Evolutionary conservation across 1,284 basidiomycete species (phyloP).

Genomic region (Lentinula novae-zelandiae): DNA sequence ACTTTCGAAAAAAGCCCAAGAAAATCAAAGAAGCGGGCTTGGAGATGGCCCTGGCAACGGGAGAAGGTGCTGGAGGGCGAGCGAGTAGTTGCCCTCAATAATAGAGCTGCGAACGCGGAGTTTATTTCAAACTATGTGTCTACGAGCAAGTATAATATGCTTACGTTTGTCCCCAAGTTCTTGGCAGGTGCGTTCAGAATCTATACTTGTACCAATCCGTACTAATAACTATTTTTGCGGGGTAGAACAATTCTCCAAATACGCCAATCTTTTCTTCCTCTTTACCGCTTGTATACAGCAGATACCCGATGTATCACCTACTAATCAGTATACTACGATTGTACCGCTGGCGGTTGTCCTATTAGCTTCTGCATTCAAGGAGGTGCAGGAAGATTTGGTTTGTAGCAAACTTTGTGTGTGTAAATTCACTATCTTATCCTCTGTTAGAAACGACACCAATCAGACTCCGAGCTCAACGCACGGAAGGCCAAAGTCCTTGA

Average conservation of each 20-base stretch:
- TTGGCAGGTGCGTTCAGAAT: slow-evolving; percentile 60
- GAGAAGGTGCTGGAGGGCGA: slow-evolving; percentile 58
- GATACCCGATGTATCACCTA: slow-evolving; percentile 96
- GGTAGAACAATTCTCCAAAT: slow-evolving; percentile 96
- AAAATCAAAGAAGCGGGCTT: slow-evolving; percentile 33
- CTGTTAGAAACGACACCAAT: slow-evolving; percentile 89
- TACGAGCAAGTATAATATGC: slow-evolving; percentile 93
- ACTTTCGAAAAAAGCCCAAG: slow-evolving; percentile 18
- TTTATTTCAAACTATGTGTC: slow-evolving; percentile 85
- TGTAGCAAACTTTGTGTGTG: slow-evolving; percentile 14
- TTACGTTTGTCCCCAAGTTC: slow-evolving; percentile 93
- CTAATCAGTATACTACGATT: slow-evolving; percentile 94
- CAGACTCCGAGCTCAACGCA: slow-evolving; percentile 90
- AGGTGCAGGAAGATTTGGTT: slow-evolving; percentile 91
- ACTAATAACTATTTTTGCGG: neutral
- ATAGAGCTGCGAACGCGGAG: slow-evolving; percentile 62
- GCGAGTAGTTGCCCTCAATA: slow-evolving; percentile 77
- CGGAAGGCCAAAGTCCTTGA: slow-evolving; percentile 78
- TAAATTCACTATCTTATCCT: neutral
- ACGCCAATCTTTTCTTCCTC: slow-evolving; percentile 98
- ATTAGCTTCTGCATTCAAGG: slow-evolving; percentile 95
- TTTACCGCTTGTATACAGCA: slow-evolving; percentile 99
- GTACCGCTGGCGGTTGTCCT: slow-evolving; percentile 88
- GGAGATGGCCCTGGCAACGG: slow-evolving; percentile 80
- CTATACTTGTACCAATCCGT: neutral